Evolutionary conservation across 1,284 basidiomycete genomes (phyloP), one percentile per base, ranked within the genome.

Genomic region (Melampsora abietis-canadensis): DNA sequence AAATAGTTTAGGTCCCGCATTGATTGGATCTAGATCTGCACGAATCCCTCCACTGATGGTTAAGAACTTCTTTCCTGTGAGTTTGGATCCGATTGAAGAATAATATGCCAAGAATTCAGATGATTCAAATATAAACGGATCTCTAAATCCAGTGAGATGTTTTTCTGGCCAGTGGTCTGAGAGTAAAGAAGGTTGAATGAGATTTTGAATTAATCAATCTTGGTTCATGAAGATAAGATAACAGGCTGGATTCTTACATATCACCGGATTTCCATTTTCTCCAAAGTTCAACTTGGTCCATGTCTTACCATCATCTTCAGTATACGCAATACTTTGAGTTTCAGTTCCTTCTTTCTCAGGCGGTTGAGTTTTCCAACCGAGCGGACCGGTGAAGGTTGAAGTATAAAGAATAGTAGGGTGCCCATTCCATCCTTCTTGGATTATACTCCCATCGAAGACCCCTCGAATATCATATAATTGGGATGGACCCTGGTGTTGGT

Each of bases 401-500:
- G 78, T 79, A 75, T 79, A 79, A 30, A 79, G 51, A 47, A 77
- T 76, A 14, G 76, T 76, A 6, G 78, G 78, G 54, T 76, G 37
- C 0, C 78, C 78, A 6, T 78, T 64, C 63, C 63, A 69, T 1
- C 78, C 78, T 24, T 70, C 47, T 60, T 76, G 66, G 46, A 79
- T 70, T 19, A 79, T 78, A 0, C 68, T 70, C 12, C 78, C 78
- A 51, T 79, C 78, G 51, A 79, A 79, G 6, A 79, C 78, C 14
- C 78, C 78, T 8, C 78, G 76, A 64, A 78, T 79, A 46, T 79
- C 78, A 73, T 78, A 79, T 30, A 77, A 44, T 24, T 75, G 64
- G 14, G 61, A 68, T 27, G 78, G 77, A 54, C 47, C 75, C 77
- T 77, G 57, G 17, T 7, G 4, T n/a, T 14, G 48, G 8, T 8